Base-by-base conservation (phyloP, 2,329 filamentous ascomycete species). In the Colletotrichum navitas region DNA sequence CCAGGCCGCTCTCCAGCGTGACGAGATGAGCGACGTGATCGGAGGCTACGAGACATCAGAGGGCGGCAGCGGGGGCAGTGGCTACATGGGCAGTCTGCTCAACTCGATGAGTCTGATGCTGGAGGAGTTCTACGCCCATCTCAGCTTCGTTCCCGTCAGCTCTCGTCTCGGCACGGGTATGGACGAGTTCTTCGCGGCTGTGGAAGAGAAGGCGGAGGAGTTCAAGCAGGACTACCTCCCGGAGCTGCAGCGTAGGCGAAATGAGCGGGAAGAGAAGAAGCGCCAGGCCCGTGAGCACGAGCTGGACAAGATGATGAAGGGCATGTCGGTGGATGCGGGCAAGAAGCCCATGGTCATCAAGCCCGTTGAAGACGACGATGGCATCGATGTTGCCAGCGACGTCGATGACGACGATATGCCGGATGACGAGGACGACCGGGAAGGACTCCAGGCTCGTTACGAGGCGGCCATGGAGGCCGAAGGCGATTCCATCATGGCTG, bases 31-130 rank as follows among this genome's bases (percentile, higher is more conserved):
- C 10, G 94, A 94, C 56, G 90, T 89, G 0, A 93, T 94, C 77
- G 93, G 93, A 16, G 91, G 92, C 18, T 86, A 88, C 36, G 94
- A 94, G 75, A 91, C 89, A 12, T 68, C 70, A n/a, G 70, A 72
- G 24, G 86, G 87, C 52, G 88, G 88, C 10, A 88, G 89, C 14
- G 89, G 91, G 6, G 94, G 94, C 14, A 96, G 92, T 76, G 96
- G 96, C 18, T 99, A 99, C 84, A 98, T 99, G 96, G 92, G 93
- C 66, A 97, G 93, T 75, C 84, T 98, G 66, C 87, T 99, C 63
- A 98, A 98, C 86, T 97, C 94, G 78, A 99, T 99, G 96, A 97
- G 94, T 78, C 85, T 98, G 73, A 94, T 99, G 88, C 86, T 99
- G 43, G 96, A 99, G 78, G 96, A 99, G 80, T 99, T 99, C 79